These are phyloP conservation scores for Fusarium brachygibbosum DNA, from an alignment of 2,329 filamentous ascomycete genomes.

Conservation along the genomic window DNA sequence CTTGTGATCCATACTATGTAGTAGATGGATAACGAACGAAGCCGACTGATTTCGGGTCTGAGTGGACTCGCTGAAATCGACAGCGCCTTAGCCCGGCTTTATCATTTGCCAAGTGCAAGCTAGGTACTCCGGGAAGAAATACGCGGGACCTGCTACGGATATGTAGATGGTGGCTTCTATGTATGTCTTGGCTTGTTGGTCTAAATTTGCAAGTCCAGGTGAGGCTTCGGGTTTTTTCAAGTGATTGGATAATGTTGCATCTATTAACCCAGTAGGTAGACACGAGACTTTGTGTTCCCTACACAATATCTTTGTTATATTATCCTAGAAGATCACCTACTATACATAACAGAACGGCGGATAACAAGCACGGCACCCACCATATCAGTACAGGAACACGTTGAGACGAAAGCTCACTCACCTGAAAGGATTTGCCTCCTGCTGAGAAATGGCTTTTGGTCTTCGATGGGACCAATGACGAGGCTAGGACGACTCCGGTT, in stretches of 20 bases:
- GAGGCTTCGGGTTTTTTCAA: neutral
- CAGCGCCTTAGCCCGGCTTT: neutral
- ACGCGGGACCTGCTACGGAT: neutral
- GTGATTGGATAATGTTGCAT: neutral
- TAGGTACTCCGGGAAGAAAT: neutral
- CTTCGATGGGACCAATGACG: too few relatives aligned
- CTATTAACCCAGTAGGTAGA: neutral
- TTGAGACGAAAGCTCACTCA: too few relatives aligned
- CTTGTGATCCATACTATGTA: neutral
- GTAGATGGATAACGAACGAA: neutral
- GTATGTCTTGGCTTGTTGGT: neutral
- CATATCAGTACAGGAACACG: neutral
- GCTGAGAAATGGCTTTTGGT: too few relatives aligned
- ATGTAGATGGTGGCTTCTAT: constrained; percentile 7
- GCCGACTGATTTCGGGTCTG: constrained; percentile 21
- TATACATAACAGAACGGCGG: too few relatives aligned
- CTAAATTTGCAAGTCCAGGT: neutral
- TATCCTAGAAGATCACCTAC: too few relatives aligned
- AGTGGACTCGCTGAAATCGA: neutral
- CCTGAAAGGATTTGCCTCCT: neutral
- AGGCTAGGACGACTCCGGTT: too few relatives aligned
- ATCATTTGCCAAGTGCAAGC: constrained; percentile 1
- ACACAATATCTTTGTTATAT: neutral
- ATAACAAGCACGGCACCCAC: too few relatives aligned
- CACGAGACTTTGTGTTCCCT: neutral